phyloP scores from a whole-genome alignment of 2,329 filamentous ascomycete species.

The Davidsoniella eucalypti region DNA sequence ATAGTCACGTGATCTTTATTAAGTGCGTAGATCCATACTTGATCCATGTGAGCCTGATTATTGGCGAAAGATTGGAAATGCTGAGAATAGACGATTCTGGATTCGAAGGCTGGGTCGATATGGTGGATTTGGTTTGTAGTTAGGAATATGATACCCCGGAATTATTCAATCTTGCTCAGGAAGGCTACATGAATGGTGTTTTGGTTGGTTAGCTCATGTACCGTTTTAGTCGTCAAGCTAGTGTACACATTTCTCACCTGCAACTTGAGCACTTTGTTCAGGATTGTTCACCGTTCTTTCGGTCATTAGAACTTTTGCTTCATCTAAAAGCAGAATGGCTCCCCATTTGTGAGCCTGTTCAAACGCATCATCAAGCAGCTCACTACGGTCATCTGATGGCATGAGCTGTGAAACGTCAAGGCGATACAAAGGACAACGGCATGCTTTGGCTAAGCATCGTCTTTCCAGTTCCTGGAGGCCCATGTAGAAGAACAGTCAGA shows the following conservation, averaged over 20 bases:
- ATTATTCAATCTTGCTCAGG: constrained; percentile 29
- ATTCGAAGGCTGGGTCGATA: background rate
- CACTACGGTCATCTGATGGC: background rate
- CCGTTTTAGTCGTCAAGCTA: background rate
- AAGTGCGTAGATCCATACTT: no score
- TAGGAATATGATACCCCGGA: constrained; percentile 28
- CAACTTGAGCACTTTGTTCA: constrained; percentile 31
- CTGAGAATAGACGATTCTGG: background rate
- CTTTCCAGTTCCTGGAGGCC: constrained; percentile 76
- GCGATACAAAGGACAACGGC: background rate
- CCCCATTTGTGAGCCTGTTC: constrained; percentile 32
- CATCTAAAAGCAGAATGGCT: constrained; percentile 34
- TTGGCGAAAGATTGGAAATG: no score
- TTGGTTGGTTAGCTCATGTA: background rate
- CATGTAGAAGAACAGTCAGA: constrained; percentile 28
- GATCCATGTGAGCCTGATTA: no score
- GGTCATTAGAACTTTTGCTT: constrained; percentile 36
- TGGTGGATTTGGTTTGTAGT: constrained; percentile 21
- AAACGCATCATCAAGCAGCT: constrained; percentile 20
- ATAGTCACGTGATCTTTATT: no score
- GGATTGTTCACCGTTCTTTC: constrained; percentile 29
- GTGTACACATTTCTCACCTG: constrained; percentile 15
- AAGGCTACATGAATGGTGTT: constrained; percentile 19
- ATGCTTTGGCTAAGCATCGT: constrained; percentile 33
- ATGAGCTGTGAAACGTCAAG: background rate